A percentile compares a stretch with the other conserved stretches of the same genome.
phyloP scores from a whole-genome alignment of 495 filamentous ascomycete species.

The Astrothelium macrocarpum region DNA sequence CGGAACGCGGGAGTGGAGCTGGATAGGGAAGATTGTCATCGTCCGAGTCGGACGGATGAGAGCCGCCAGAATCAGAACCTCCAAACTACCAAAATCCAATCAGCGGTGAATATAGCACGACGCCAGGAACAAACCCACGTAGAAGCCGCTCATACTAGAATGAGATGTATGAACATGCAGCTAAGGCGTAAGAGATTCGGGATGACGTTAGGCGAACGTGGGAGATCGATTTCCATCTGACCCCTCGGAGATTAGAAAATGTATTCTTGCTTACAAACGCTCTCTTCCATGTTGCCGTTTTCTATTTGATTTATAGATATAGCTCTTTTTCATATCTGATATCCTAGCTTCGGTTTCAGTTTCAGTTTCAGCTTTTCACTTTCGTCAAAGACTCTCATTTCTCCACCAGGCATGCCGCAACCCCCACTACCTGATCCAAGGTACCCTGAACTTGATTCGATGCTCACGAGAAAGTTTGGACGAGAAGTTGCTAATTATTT shows the following conservation, averaged over 20 bases:
- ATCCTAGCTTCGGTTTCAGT: not conserved
- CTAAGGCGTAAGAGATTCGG: not conserved
- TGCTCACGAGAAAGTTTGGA: conserved; percentile 80
- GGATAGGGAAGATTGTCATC: conserved; percentile 72
- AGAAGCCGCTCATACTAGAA: not conserved
- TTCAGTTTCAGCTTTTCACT: not conserved
- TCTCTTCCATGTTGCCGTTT: not conserved
- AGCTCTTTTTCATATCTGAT: not conserved
- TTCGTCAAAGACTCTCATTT: not conserved
- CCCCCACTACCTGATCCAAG: conserved; percentile 45
- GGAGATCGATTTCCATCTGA: not conserved
- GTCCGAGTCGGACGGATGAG: conserved; percentile 26
- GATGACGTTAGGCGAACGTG: not conserved
- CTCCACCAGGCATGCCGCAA: conserved; percentile 10
- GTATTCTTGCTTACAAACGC: not conserved
- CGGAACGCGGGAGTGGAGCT: conserved; percentile 61
- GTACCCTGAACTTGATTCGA: conserved; percentile 62
- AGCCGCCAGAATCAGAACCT: not conserved
- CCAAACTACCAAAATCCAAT: not conserved
- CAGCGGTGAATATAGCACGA: not conserved
- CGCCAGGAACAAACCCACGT: not conserved
- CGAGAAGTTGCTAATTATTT: conserved; percentile 93
- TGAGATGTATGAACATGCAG: not conserved
- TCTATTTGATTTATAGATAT: not conserved
- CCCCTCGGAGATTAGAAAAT: not conserved